phyloP scores from a whole-genome alignment of 352 stramenopile species.

The Phytophthora crassamura region DNA sequence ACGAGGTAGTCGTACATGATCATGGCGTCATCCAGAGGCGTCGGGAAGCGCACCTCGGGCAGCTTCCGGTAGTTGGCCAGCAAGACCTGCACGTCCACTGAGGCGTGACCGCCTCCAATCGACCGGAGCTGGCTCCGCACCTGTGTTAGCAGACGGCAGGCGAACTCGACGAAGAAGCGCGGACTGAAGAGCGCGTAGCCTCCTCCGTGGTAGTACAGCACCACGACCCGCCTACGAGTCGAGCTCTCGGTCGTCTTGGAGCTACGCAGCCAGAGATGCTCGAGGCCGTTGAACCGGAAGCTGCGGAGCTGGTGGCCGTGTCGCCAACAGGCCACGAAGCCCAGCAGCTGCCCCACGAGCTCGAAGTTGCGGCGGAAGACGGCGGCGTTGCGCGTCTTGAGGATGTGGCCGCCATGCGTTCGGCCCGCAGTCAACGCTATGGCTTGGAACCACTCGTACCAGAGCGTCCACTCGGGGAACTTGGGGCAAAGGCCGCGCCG shows the following conservation, averaged over 20 bases:
- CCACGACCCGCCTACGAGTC: constrained; percentile 43
- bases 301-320: constrained; percentile 32
- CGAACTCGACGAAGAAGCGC: constrained; percentile 62
- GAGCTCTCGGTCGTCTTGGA: too few relatives aligned
- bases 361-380: constrained; percentile 47
- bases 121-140: constrained; percentile 22
- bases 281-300: constrained; percentile 48
- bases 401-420: constrained; percentile 41
- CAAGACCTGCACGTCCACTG: constrained; percentile 51
- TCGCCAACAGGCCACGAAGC: constrained; percentile 37
- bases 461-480: constrained; percentile 51
- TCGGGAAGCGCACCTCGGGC: constrained; percentile 48
- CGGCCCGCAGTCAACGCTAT: constrained; percentile 36
- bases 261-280: constrained; percentile 63
- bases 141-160: constrained; percentile 41
- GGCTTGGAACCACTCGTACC: constrained; percentile 53
- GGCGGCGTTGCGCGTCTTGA: constrained; percentile 45
- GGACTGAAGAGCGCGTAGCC: constrained; percentile 63
- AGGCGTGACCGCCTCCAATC: background rate
- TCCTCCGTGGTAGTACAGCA: constrained; percentile 71
- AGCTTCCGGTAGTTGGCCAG: constrained; percentile 79
- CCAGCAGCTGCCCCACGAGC: constrained; percentile 40
- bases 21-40: constrained; percentile 56
- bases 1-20: constrained; percentile 57
- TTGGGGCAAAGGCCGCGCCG: constrained; percentile 33